Conservation (phyloP, 768 basidiomycete genomes). For the Lactarius evosmus region DNA sequence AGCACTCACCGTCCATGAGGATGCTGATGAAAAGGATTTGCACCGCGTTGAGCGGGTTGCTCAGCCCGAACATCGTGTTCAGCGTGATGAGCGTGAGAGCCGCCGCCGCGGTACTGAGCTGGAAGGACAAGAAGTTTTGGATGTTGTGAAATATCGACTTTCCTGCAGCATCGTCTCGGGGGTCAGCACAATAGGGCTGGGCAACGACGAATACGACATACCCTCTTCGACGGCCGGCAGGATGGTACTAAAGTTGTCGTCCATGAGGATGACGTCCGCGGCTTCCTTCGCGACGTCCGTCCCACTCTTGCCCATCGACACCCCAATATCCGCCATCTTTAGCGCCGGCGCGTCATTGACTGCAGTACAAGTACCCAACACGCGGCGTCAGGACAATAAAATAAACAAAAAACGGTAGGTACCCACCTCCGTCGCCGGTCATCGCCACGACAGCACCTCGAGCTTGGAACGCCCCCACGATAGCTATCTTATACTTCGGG, state of each 20-base stretch:
- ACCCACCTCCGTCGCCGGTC: slow-evolving; percentile 95
- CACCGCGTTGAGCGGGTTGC: slow-evolving; percentile 95
- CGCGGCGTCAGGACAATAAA: background rate
- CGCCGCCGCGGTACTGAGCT: slow-evolving; percentile 95
- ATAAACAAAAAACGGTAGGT: background rate
- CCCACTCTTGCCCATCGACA: slow-evolving; percentile 98
- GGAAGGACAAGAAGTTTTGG: slow-evolving; percentile 96
- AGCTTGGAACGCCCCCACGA: slow-evolving; percentile 90
- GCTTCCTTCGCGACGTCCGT: slow-evolving; percentile 99
- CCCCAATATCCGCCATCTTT: slow-evolving; percentile 97
- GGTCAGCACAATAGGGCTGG: slow-evolving; percentile 3
- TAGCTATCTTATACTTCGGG: slow-evolving; percentile 96
- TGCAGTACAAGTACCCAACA: slow-evolving; percentile 32
- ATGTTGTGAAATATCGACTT: slow-evolving; percentile 99
- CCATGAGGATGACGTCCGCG: slow-evolving; percentile 93
- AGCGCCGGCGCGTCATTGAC: slow-evolving; percentile 97
- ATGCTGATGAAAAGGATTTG: slow-evolving; percentile 99
- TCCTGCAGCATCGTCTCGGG: slow-evolving; percentile 42
- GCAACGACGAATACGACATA: slow-evolving; percentile 34
- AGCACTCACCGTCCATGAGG: slow-evolving; percentile 83
- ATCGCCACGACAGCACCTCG: slow-evolving; percentile 91
- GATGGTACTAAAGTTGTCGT: slow-evolving; percentile 96
- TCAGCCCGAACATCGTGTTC: slow-evolving; percentile 84
- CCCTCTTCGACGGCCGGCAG: slow-evolving; percentile 93
- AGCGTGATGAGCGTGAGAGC: slow-evolving; percentile 93